Conservation (phyloP, 2,329 filamentous ascomycete genomes). For the Cladosporium sp. region DNA sequence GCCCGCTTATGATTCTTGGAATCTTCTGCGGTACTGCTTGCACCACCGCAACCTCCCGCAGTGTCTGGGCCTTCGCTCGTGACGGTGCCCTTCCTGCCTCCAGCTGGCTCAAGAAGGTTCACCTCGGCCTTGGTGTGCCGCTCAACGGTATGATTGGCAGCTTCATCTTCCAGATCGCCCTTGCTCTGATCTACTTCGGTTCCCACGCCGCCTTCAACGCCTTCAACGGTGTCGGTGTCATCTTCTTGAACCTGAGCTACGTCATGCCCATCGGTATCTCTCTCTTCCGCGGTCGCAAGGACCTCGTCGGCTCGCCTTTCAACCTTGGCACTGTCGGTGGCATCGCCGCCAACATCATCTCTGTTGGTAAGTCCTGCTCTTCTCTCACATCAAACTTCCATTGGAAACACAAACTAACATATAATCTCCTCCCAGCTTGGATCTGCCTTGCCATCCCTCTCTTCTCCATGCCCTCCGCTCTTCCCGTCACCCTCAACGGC, state of each 20-base stretch:
- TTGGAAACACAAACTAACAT: neutral
- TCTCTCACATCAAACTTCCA: slow-evolving; percentile 32
- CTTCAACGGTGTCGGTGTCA: slow-evolving; percentile 58
- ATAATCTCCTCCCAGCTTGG: slow-evolving; percentile 54
- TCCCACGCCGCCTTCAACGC: slow-evolving; percentile 71
- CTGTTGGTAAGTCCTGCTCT: slow-evolving; percentile 59
- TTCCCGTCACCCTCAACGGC: slow-evolving; percentile 60
- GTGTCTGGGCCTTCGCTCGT: slow-evolving; percentile 69
- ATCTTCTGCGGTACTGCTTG: slow-evolving; percentile 69
- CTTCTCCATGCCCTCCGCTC: slow-evolving; percentile 65
- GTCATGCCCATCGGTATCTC: slow-evolving; percentile 67
- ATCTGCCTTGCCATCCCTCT: slow-evolving; percentile 68
- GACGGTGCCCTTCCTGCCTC: slow-evolving; percentile 70
- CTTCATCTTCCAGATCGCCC: slow-evolving; percentile 64
- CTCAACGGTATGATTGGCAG: slow-evolving; percentile 73
- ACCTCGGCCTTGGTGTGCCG: slow-evolving; percentile 64
- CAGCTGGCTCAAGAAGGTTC: slow-evolving; percentile 53
- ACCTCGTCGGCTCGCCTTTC: slow-evolving; percentile 60
- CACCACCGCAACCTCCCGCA: slow-evolving; percentile 68
- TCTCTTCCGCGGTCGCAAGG: slow-evolving; percentile 61
- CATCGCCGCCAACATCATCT: slow-evolving; percentile 63
- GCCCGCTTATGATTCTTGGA: slow-evolving; percentile 67
- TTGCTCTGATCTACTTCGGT: slow-evolving; percentile 70
- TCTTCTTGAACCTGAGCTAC: slow-evolving; percentile 69
- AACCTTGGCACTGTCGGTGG: slow-evolving; percentile 63